Evolutionary conservation across 1,139 yeast genomes (phyloP).

Genomic region (Lodderomyces margitis): DNA sequence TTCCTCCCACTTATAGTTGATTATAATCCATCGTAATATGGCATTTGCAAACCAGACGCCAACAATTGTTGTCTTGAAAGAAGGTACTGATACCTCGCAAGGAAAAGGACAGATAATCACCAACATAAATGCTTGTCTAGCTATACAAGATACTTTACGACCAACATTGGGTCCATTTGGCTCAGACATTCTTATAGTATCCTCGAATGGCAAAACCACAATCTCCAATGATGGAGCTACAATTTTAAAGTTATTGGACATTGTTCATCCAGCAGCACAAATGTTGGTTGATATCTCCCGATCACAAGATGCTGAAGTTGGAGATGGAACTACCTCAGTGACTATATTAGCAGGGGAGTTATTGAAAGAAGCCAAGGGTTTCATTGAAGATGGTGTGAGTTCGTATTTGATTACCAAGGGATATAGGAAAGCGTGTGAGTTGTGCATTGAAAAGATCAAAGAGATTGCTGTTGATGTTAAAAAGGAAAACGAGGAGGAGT

Average conservation of each 20-base stretch:
- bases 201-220: constrained; percentile 81
- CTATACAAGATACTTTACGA: constrained; percentile 91
- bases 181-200: constrained; percentile 87
- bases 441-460: constrained; percentile 70
- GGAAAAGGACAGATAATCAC: constrained; percentile 95
- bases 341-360: constrained; percentile 93
- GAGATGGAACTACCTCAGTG: constrained; percentile 98
- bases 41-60: constrained; percentile 92
- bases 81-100: constrained; percentile 96
- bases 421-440: constrained; percentile 73
- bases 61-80: constrained; percentile 93
- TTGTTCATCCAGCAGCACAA: constrained; percentile 98
- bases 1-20: not conserved
- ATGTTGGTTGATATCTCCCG: constrained; percentile 92
- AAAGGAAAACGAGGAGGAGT: constrained; percentile 35
- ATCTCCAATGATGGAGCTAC: constrained; percentile 99
- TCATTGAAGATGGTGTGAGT: constrained; percentile 94
- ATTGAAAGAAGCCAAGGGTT: constrained; percentile 82
- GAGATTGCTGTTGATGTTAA: constrained; percentile 75
- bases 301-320: constrained; percentile 98
- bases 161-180: constrained; percentile 98
- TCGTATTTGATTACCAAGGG: constrained; percentile 89
- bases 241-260: constrained; percentile 83
- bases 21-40: constrained; percentile 41
- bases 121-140: constrained; percentile 94